Evolutionary conservation across 192 early-diverging fungal species (phyloP).

Genomic region (Phlyctochytrium arcticum): DNA sequence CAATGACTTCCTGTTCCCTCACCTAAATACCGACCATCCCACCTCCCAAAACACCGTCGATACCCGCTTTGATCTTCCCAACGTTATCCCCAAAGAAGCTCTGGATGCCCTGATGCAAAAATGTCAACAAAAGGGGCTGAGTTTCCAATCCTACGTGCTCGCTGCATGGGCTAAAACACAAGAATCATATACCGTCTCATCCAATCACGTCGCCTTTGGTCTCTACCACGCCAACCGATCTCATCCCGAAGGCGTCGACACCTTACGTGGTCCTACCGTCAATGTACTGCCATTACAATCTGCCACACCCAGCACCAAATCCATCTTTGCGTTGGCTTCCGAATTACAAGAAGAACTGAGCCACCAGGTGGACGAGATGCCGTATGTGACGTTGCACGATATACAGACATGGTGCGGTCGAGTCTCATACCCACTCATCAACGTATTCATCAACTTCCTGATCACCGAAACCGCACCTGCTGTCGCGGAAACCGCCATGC

Average conservation of each 20-base stretch:
- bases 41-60: not conserved
- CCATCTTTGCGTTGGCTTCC: not conserved
- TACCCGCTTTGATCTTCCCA: not conserved
- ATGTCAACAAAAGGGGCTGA: slow-evolving; percentile 1
- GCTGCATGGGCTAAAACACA: slow-evolving; percentile 8
- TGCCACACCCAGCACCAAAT: not conserved
- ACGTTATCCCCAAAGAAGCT: not conserved
- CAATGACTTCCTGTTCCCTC: not conserved
- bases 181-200: not conserved
- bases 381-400: not conserved
- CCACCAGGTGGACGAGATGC: not conserved
- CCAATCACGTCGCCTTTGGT: slow-evolving; percentile 3
- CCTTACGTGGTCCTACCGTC: slow-evolving; percentile 1
- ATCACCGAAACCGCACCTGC: not conserved
- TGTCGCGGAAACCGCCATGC: not conserved
- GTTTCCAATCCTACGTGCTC: slow-evolving; percentile 8
- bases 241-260: not conserved
- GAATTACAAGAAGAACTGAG: slow-evolving; percentile 8
- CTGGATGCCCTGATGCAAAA: no score
- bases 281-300: slow-evolving; percentile 11
- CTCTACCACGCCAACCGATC: slow-evolving; percentile 13
- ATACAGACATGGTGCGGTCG: slow-evolving; percentile 2
- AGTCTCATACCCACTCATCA: not conserved
- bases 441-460: slow-evolving; percentile 16
- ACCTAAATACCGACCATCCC: not conserved